phyloP scores from a whole-genome alignment of 2,329 filamentous ascomycete species.

The Talaromyces sp. region DNA sequence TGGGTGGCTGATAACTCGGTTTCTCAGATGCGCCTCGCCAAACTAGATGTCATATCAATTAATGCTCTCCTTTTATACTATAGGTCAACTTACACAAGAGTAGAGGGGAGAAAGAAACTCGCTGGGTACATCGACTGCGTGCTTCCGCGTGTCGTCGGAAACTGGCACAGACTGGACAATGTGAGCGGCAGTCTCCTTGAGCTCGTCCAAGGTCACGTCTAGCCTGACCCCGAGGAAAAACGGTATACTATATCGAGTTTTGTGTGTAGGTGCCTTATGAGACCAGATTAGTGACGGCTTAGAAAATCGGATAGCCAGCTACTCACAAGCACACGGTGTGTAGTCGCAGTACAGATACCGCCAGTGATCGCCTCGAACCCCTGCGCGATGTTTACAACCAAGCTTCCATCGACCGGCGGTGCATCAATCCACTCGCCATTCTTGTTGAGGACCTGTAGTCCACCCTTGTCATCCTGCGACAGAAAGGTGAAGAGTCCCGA shows the following conservation, averaged over 20 bases:
- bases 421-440: conserved; percentile 38
- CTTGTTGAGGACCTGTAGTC: conserved; percentile 28
- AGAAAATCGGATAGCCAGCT: conserved; percentile 28
- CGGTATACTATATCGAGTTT: conserved; percentile 43
- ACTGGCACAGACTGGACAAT: conserved; percentile 26
- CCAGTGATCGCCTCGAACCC: conserved; percentile 43
- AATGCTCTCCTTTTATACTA: accelerated
- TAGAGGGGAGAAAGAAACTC: conserved; percentile 32
- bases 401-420: conserved; percentile 27
- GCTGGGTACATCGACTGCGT: conserved; percentile 31
- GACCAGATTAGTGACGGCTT: too few species aligned
- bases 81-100: conserved; percentile 25
- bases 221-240: conserved; percentile 53
- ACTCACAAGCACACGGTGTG: conserved; percentile 41
- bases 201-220: conserved; percentile 44
- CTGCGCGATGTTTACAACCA: conserved; percentile 49
- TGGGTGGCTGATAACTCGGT: conserved; percentile 32
- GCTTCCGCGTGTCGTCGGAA: conserved; percentile 25
- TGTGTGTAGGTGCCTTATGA: conserved; percentile 34
- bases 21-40: conserved; percentile 31
- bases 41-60: conserved; percentile 18
- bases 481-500: conserved; percentile 36
- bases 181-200: conserved; percentile 26
- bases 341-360: conserved; percentile 44
- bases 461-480: not conserved